Evolutionary conservation across 208 protist genomes (phyloP), one percentile per base, ranked within the genome.

Genomic region (Angomonas deanei): DNA sequence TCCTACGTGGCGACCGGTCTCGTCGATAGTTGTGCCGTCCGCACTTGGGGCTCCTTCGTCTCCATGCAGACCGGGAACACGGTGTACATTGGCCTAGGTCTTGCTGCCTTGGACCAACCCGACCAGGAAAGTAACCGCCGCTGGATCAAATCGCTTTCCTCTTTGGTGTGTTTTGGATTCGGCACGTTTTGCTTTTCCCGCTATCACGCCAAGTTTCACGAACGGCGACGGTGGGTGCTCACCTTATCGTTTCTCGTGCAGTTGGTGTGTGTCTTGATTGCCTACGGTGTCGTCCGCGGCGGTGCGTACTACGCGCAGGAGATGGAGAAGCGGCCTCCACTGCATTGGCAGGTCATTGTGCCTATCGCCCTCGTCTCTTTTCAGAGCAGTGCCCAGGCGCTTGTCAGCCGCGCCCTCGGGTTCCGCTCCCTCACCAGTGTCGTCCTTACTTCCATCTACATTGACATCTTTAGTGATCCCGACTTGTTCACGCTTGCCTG

Each of bases 41-140:
- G 31, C 27, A 61, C 59, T 17, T 68, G 63, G 63, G 63, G 63
- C 54, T 68, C 63, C 24, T 68, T 68, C 19, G 63, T 68, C 23
- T 61, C 53, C 42, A 68, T 68, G 63, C 63, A 68, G 54, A 68
- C 63, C 1, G 63, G 63, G n/a, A 68, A 68, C 46, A 68, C 63
- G 31, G 63, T 68, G 21, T 68, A 68, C 54, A 42, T 68, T 47
- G 63, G 63, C 26, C 63, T 68, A 1, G 63, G 63, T 17, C 38
- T 68, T 4, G 52, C 63, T 1, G 50, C 63, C 3, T 50, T 54
- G 62, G 30, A 34, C 36, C 33, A 67, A 50, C 42, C 42, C 5
- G 15, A 23, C 19, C 50, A 28, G 23, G 28, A 33, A 11, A 27
- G 3, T 24, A 61, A 53, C 63, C 46, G 52, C 28, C 63, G 63